These are phyloP conservation scores for Candida albicans DNA, from an alignment of 1,139 yeast species.

Conservation along the genomic window DNA sequence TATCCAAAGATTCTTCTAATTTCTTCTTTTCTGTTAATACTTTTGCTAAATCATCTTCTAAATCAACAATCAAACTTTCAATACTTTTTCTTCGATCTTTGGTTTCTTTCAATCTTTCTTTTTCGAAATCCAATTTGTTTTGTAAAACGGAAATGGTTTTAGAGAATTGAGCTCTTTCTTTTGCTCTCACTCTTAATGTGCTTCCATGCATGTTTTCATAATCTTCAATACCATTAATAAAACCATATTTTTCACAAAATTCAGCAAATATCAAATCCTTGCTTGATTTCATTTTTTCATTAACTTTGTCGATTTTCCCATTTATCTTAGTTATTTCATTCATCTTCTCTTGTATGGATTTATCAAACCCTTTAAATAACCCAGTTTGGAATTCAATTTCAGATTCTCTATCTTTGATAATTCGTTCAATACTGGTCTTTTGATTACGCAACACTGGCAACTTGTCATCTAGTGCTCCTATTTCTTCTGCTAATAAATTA, in stretches of 20 bases:
- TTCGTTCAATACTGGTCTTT: constrained; percentile 49
- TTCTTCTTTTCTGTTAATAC: constrained; percentile 30
- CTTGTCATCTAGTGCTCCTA: constrained; percentile 54
- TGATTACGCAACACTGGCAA: constrained; percentile 54
- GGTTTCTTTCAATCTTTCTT: constrained; percentile 54
- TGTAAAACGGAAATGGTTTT: constrained; percentile 62
- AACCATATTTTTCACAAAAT: constrained; percentile 56
- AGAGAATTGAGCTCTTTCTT: constrained; percentile 61
- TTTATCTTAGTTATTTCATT: constrained; percentile 31
- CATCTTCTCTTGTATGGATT: constrained; percentile 20
- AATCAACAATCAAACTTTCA: constrained; percentile 28
- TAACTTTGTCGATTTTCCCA: constrained; percentile 24
- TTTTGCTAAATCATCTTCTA: constrained; percentile 34
- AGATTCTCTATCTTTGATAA: constrained; percentile 50
- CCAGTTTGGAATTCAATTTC: constrained; percentile 56
- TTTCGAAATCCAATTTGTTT: constrained; percentile 65
- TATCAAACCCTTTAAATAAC: constrained; percentile 19
- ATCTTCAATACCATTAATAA: constrained; percentile 54
- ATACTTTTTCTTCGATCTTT: constrained; percentile 42
- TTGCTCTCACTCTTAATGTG: constrained; percentile 56
- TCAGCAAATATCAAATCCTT: constrained; percentile 49
- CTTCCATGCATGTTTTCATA: constrained; percentile 71
- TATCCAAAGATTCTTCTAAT: constrained; percentile 41
- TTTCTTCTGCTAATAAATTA: constrained; percentile 55
- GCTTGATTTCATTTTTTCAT: constrained; percentile 31